Evolutionary conservation across 2,329 filamentous ascomycete species (phyloP).

Genomic region (Pseudogymnoascus sp.): DNA sequence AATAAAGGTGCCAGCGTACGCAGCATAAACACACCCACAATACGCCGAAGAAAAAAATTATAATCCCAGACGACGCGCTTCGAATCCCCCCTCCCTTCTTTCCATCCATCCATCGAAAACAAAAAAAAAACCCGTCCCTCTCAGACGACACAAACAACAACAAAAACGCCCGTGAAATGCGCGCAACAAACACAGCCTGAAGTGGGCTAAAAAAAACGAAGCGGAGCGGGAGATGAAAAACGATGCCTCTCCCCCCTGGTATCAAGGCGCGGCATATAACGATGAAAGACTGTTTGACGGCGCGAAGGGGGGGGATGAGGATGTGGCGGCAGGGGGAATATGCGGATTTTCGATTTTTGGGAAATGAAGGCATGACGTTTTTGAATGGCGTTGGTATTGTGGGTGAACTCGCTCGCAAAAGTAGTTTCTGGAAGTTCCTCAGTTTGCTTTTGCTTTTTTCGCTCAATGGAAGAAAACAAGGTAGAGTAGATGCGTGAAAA

Average conservation of each 20-base stretch:
- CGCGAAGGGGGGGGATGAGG: background rate
- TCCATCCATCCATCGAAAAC: background rate
- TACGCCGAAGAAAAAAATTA: no score
- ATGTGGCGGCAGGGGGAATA: background rate
- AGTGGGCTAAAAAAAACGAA: background rate
- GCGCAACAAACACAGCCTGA: background rate
- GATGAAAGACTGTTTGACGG: background rate
- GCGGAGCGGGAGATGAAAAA: background rate
- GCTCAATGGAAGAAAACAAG: background rate
- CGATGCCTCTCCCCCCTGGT: background rate
- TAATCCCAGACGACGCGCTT: no score
- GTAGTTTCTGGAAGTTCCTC: background rate
- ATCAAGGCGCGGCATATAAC: background rate
- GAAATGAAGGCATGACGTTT: background rate
- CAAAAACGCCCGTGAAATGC: background rate
- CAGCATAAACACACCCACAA: no score
- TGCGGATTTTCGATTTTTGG: background rate
- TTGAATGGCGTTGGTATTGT: background rate
- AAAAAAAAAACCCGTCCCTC: background rate
- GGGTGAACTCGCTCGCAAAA: background rate
- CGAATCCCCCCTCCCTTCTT: background rate
- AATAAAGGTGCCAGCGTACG: no score
- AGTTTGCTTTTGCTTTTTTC: background rate
- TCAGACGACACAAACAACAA: background rate
- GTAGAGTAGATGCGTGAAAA: background rate